phyloP scores from a whole-genome alignment of 2,329 filamentous ascomycete species.

The Aspergillus sp. region DNA sequence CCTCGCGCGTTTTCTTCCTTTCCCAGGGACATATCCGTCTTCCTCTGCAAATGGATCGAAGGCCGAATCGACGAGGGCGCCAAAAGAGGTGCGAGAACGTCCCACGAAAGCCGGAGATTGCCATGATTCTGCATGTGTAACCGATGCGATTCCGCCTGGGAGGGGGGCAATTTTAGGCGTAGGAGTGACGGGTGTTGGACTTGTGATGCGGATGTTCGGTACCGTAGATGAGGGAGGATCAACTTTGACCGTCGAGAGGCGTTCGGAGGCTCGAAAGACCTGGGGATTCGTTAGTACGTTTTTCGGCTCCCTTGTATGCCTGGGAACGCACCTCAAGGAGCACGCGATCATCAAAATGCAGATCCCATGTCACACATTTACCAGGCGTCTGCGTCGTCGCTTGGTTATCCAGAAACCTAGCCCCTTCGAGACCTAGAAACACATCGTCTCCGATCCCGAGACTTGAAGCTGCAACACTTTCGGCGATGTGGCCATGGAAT shows the following conservation, averaged over 20 bases:
- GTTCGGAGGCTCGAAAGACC: constrained; percentile 25
- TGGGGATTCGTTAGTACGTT: constrained; percentile 8
- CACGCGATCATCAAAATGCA: constrained; percentile 44
- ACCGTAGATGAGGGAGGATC: constrained; percentile 41
- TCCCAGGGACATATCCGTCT: constrained; percentile 58
- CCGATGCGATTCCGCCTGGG: constrained; percentile 1
- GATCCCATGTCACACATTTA: constrained; percentile 56
- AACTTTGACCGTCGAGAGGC: constrained; percentile 47
- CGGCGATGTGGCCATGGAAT: constrained; percentile 69
- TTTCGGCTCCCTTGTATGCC: not conserved
- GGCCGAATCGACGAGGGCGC: constrained; percentile 61
- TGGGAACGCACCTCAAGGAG: constrained; percentile 30
- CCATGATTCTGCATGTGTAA: constrained; percentile 54
- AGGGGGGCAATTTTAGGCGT: constrained; percentile 19
- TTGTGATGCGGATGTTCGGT: constrained; percentile 18
- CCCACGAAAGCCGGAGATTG: constrained; percentile 79
- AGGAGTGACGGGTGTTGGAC: constrained; percentile 23
- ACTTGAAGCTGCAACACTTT: constrained; percentile 62
- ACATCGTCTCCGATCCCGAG: constrained; percentile 79
- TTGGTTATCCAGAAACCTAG: constrained; percentile 59
- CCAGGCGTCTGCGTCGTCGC: constrained; percentile 53
- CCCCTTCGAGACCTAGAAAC: constrained; percentile 66
- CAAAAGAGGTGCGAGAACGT: constrained; percentile 66
- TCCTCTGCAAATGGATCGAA: constrained; percentile 68
- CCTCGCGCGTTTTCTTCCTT: constrained; percentile 66